Evolutionary conservation across 176 grass and related monocot species (phyloP).

Genomic region (Saccharum officinarum): DNA sequence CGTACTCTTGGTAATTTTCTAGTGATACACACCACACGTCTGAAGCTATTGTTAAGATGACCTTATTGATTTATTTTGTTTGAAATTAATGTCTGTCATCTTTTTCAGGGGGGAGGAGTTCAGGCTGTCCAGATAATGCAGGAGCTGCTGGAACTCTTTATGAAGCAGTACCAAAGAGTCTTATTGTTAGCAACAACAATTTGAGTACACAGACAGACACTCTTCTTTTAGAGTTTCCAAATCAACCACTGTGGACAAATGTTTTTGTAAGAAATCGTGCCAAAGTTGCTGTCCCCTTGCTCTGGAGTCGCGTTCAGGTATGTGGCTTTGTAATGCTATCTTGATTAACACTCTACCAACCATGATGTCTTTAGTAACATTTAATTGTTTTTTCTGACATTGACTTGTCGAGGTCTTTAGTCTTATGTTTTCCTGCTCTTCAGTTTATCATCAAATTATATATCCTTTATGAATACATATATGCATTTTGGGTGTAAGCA

Average conservation of each 20-base stretch:
- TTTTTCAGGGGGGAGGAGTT: conserved; percentile 84
- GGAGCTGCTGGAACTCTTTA: conserved; percentile 98
- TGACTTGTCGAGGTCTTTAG: background rate
- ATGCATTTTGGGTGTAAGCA: conserved; percentile 10
- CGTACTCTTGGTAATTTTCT: conserved; percentile 15
- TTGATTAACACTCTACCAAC: background rate
- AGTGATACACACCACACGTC: background rate
- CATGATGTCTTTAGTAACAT: conserved; percentile 19
- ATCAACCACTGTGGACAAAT: conserved; percentile 99
- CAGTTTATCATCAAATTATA: background rate
- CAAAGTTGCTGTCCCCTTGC: conserved; percentile 93
- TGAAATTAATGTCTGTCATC: conserved; percentile 16
- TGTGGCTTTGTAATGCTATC: conserved; percentile 15
- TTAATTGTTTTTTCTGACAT: conserved; percentile 16
- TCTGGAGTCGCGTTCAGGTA: conserved; percentile 99
- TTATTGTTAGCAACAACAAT: conserved; percentile 92
- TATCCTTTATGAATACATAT: background rate
- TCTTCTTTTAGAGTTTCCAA: conserved; percentile 94
- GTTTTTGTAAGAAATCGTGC: conserved; percentile 93
- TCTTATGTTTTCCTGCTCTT: background rate
- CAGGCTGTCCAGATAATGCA: conserved; percentile 88
- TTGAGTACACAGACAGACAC: conserved; percentile 97
- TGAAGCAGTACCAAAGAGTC: conserved; percentile 95
- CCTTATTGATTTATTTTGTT: conserved; percentile 1
- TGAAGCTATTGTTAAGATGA: background rate